Conservation (phyloP, 495 filamentous ascomycete species). For the Daldinia bambusicola region DNA sequence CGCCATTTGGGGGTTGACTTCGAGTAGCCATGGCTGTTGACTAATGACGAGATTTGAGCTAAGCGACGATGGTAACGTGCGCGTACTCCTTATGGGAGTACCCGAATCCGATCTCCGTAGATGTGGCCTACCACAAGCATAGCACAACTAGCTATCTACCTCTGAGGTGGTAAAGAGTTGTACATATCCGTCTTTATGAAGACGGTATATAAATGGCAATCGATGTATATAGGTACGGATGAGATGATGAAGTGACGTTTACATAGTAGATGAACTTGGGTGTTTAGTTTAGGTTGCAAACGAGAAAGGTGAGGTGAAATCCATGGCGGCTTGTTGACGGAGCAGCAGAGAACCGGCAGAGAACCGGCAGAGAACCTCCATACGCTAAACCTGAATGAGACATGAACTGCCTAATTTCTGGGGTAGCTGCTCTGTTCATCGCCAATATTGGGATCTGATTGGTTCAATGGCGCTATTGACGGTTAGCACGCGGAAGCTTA, state of each 20-base stretch:
- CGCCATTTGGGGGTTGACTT: constrained; percentile 21
- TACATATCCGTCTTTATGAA: constrained; percentile 24
- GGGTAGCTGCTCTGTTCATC: constrained; percentile 39
- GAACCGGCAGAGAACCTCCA: constrained; percentile 2
- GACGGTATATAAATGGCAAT: constrained; percentile 6
- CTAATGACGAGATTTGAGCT: constrained; percentile 27
- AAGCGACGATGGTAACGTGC: constrained; percentile 18
- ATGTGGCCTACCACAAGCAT: constrained; percentile 10
- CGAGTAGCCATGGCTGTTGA: constrained; percentile 28
- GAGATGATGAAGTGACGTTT: constrained; percentile 21
- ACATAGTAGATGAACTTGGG: constrained; percentile 10
- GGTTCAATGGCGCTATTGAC: constrained; percentile 3
- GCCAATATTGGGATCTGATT: constrained; percentile 19
- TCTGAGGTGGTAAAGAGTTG: constrained; percentile 12
- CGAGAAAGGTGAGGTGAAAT: constrained; percentile 15
- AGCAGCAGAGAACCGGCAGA: constrained; percentile 7
- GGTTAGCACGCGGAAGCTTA: constrained; percentile 35
- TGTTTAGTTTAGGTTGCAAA: constrained; percentile 2
- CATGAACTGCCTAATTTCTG: constrained; percentile 17
- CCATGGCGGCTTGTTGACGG: constrained; percentile 27
- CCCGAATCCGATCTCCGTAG: constrained; percentile 1
- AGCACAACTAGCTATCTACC: constrained; percentile 21
- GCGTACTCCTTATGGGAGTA: constrained; percentile 2
- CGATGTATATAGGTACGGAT: background rate
- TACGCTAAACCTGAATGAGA: constrained; percentile 18